Conservation (phyloP, 192 early-diverging fungal species). For the Helicostylum pulchrum region DNA sequence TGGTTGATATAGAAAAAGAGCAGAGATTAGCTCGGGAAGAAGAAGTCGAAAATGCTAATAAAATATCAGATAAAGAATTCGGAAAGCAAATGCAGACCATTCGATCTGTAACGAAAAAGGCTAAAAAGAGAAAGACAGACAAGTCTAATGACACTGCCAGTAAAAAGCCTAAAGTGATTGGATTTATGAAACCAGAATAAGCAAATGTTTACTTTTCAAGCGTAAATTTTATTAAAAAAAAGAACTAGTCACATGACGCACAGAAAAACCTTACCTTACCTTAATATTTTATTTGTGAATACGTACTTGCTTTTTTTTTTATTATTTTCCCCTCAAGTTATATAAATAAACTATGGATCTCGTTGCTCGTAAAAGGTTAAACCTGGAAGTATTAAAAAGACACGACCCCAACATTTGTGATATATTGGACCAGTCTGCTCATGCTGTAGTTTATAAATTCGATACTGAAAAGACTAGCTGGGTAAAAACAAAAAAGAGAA, state of each 20-base stretch:
- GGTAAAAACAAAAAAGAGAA: constrained; percentile 64
- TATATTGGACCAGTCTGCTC: constrained; percentile 80
- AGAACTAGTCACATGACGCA: neutral
- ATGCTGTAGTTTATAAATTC: constrained; percentile 91
- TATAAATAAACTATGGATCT: constrained; percentile 52
- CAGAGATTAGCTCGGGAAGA: constrained; percentile 12
- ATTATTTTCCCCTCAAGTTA: neutral
- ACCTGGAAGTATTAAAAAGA: constrained; percentile 78
- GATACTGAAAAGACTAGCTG: constrained; percentile 64
- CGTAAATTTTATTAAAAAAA: too few relatives aligned
- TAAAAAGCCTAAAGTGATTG: neutral
- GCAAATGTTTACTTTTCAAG: too few relatives aligned
- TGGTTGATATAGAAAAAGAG: neutral
- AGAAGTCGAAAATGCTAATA: constrained; percentile 6
- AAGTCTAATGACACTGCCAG: neutral
- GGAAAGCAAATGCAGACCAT: neutral
- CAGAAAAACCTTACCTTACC: too few relatives aligned
- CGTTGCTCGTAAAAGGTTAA: constrained; percentile 62
- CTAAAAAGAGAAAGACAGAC: neutral
- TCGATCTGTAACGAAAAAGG: neutral
- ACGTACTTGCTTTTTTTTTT: neutral
- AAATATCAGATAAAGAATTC: constrained; percentile 11
- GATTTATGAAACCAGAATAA: constrained; percentile 10
- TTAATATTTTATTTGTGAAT: too few relatives aligned
- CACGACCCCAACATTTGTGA: constrained; percentile 76